Base-by-base conservation (phyloP, 139 green algal species). In the Volvox africanus region DNA sequence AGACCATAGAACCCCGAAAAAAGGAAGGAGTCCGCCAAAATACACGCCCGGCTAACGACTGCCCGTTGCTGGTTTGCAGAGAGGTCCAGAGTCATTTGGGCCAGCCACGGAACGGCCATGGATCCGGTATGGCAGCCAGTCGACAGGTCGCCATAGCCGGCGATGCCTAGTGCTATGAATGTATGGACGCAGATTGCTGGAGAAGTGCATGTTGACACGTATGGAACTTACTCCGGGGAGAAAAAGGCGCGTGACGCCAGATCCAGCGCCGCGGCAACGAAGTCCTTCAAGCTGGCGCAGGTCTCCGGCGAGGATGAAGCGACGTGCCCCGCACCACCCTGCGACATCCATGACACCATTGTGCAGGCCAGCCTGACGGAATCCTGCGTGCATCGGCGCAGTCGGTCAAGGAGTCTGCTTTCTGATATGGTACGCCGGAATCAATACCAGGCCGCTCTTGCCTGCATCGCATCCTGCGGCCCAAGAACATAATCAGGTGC, bases 161-260 rank as follows among this genome's bases (percentile, higher is more conserved):
- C 9, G 5, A 55, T 55, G 44, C 44, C 44, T 55, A 9, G 44
- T 55, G 44, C 44, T 55, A 55, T 55, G 44, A 55, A 55, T 9
- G 44, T 55, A 9, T 55, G 44, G 5, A 55, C 9, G 44, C 9
- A 55, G 44, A 14, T 55, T 55, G 44, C 44, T 55, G 44, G 44
- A 55, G 44, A 55, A 55, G 44, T 55, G 44, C 44, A 55, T 55
- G 44, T 14, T 9, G 5, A 9, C 44, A 82, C 1, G 32, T 32
- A 82, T 28, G 18, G 76, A n/a, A 71, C 84, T 36, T 55, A 89
- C 84, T 89, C 84, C 1, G 35, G 68, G 0, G 84, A 89, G 26
- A 89, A 81, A 36, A 81, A 89, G 14, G 68, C 67, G 22, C 80
- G 68, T 19, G 84, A 89, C 1, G 84, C 84, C 26, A 89, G 84